Base-by-base conservation (phyloP, 148 eudicot genomes). In the Mesembryanthemum crystallinum region DNA sequence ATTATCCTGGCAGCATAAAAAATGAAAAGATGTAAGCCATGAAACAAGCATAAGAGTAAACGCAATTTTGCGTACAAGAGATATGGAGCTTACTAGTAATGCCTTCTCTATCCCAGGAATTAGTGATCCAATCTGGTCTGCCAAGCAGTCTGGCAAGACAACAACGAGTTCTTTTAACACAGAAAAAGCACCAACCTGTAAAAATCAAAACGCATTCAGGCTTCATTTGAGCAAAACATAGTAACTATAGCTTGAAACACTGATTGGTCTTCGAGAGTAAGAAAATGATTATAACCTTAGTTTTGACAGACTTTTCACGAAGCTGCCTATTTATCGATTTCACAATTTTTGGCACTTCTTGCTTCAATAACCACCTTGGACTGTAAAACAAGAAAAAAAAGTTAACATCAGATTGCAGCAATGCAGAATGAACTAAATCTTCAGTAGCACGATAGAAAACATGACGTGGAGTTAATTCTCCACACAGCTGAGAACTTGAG, bases 61-160 rank as follows among this genome's bases (percentile, higher is more conserved):
- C 18, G 72, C 15, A 75, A 14, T 29, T 18, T 28, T 11, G 42
- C 33, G 32, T 33, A 23, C 81, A 82, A 27, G 42, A 27, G 13
- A 69, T 39, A 52, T 8, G 33, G 42, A 78, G 82, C 98, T 86
- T 85, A 96, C 99, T 69, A 89, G 90, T 66, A 96, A 81, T 74
- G 99, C 99, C 80, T 91, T 96, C 83, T 91, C 98, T 78, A 96
- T 92, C 81, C 99, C 99, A 67, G 99, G 91, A 77, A 91, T 83
- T 27, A 96, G 82, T 14, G 90, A 92, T 47, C 97, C 98, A 82
- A 94, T 91, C 62, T 94, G 97, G 65, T 94, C 97, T 54, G 91
- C 89, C 80, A 94, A 90, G 83, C 98, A 89, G 82, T 92, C 98
- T 42, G 99, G 98, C 82, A 92, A 82, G 79, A 96, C 98, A 73